Base-by-base conservation (phyloP, 1,139 yeast genomes). In the Magnusiomyces tetraspermus region DNA sequence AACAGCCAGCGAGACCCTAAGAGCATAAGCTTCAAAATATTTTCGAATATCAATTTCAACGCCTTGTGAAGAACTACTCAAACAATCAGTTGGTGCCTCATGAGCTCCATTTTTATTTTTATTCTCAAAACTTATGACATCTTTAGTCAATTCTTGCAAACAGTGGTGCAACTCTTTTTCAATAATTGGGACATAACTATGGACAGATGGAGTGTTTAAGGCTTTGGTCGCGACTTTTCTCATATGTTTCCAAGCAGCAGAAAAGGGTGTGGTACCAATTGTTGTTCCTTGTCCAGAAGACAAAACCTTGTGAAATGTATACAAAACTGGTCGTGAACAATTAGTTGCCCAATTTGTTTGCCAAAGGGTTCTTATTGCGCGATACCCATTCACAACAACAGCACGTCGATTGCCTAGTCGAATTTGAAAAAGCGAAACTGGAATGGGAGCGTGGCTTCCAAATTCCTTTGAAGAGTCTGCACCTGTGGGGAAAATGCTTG, bases 251-350 rank as follows among this genome's bases (percentile, higher is more conserved):
- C 75, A 83, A 1, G 82, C 72, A 1, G 68, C 71, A 1, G 85
- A 78, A 61, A 75, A 79, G 1, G 94, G 94, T 0, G 92, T 83
- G 0, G 94, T 82, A 0, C 95, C 95, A 30, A 85, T 75, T 0
- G 95, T 85, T 57, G 76, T 80, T 2, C 56, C 56, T 53, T 80
- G 83, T 0, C 82, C 75, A 3, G 76, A 68, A 0, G 89, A 82
- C 1, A 85, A 77, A 8, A 85, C 71, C 31, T 74, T 71, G 66
- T 85, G 94, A 67, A 85, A 85, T 0, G 89, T 82, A 64, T 80
- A 78, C 52, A 77, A 72, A 26, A 74, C 66, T 0, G 95, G 94
- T 46, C 95, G 69, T 1, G 94, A 85, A 58, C 79, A 80, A 57
- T 78, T 77, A 1, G 82, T 76, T 37, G 72, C 65, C 40, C 81